phyloP scores from a whole-genome alignment of 805 yeast genomes.

The Myxozyma sirexii region DNA sequence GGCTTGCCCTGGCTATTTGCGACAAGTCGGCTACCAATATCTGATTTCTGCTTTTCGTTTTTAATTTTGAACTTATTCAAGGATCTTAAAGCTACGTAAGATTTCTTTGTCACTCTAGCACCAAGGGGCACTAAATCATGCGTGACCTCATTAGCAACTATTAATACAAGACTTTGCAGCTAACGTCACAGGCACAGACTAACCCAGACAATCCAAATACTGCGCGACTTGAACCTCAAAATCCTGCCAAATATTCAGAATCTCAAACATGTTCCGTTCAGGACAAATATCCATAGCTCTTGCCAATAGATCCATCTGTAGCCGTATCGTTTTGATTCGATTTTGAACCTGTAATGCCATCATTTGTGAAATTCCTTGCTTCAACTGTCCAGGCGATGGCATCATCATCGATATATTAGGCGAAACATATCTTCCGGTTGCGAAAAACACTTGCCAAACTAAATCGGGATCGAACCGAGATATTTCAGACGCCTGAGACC shows the following conservation, averaged over 20 bases:
- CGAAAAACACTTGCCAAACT: conserved; percentile 74
- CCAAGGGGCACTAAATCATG: too few relatives aligned
- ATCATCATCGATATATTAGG: conserved; percentile 44
- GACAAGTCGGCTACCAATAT: too few relatives aligned
- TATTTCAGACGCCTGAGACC: conserved; percentile 24
- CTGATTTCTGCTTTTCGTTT: too few relatives aligned
- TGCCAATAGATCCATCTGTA: conserved; percentile 60
- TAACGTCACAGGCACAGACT: background rate
- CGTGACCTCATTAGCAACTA: too few relatives aligned
- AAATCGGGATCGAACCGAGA: conserved; percentile 40
- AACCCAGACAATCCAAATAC: background rate
- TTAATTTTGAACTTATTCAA: too few relatives aligned
- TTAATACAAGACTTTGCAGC: background rate
- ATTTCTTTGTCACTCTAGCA: too few relatives aligned
- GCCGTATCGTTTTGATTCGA: conserved; percentile 46
- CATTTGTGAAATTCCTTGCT: conserved; percentile 2
- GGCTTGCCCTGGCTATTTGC: too few relatives aligned
- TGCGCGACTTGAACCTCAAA: conserved; percentile 30
- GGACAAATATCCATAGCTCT: conserved; percentile 57
- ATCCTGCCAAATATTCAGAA: conserved; percentile 62
- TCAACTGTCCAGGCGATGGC: conserved; percentile 14
- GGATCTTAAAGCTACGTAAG: too few relatives aligned
- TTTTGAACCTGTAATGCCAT: conserved; percentile 41
- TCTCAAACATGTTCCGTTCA: conserved; percentile 55
- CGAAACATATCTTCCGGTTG: conserved; percentile 63